These are phyloP conservation scores for Fusarium pseudograminearum DNA, from an alignment of 2,329 filamentous ascomycete species.

Conservation along the genomic window DNA sequence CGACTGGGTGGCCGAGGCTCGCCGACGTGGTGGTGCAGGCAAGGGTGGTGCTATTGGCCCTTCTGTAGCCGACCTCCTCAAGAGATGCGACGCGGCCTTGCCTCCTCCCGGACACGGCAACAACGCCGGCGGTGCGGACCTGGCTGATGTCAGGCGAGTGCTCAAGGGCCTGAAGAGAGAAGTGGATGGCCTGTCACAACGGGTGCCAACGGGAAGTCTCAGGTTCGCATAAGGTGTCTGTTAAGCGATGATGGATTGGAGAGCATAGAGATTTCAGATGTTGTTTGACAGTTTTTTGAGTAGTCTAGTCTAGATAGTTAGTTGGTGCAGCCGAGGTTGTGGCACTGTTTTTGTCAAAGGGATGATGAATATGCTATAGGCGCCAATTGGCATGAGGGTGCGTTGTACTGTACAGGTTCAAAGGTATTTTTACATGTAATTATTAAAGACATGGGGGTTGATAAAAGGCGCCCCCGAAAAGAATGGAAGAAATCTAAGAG, in stretches of 20 bases:
- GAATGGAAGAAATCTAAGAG: conserved; percentile 40
- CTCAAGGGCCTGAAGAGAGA: conserved; percentile 59
- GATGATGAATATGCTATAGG: conserved; percentile 48
- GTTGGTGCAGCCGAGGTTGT: conserved; percentile 17
- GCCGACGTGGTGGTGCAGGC: conserved; percentile 58
- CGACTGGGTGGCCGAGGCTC: conserved; percentile 63
- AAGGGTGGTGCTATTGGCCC: conserved; percentile 56
- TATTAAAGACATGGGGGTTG: conserved; percentile 42
- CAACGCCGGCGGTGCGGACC: conserved; percentile 61
- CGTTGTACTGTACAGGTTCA: conserved; percentile 48
- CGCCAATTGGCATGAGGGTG: conserved; percentile 48
- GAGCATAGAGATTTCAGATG: conserved; percentile 18
- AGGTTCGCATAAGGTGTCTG: conserved; percentile 57
- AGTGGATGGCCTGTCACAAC: conserved; percentile 59
- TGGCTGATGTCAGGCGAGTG: conserved; percentile 58
- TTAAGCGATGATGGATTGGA: conserved; percentile 3
- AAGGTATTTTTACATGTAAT: conserved; percentile 46
- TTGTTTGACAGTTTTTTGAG: conserved; percentile 34
- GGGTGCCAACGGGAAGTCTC: conserved; percentile 57
- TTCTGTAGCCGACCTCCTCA: conserved; percentile 64
- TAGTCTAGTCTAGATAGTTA: conserved; percentile 14
- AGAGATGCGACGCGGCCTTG: conserved; percentile 61
- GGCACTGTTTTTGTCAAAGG: conserved; percentile 44
- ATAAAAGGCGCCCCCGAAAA: conserved; percentile 34
- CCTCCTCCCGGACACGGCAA: conserved; percentile 54